Base-by-base conservation (phyloP, 2,329 filamentous ascomycete species). In the Alternaria atra region DNA sequence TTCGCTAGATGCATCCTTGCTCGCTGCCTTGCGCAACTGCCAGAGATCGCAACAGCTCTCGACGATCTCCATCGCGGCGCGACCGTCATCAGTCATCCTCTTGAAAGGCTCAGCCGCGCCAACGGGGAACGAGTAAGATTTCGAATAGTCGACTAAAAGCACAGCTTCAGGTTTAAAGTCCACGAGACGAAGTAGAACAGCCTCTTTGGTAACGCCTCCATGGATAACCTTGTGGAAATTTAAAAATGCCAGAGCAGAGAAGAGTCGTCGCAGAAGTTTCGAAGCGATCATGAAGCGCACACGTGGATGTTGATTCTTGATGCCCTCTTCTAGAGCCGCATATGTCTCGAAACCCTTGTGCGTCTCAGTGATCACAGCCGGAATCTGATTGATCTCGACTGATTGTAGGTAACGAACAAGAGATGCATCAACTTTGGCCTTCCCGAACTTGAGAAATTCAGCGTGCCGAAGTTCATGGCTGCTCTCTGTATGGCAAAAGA, bases 41-140 rank as follows among this genome's bases (percentile, higher is more conserved):
- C 65, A 71, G 15, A 71, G 58, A 40, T 68, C 61, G 32, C 66
- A 65, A 52, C 65, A 71, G n/a, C 55, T 50, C 30, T 63, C 65
- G 9, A 68, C 51, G 7, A 71, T 23, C n/a, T 61, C 52, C 61
- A 71, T 65, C 4, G 39, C 56, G 13, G 55, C 35, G 13, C 43
- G 39, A 2, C 52, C 52, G 15, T 71, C 68, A 7, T 52, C 40
- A 2, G 59, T 30, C 52, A 71, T 64, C 3, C 55, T 48, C 9
- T 63, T 52, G 2, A 54, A 13, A 4, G 65, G 63, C n/a, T 57
- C 32, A 9, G 29, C 34, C 12, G 53, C 46, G 3, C 55, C 65
- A 9, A 20, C 6, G 6, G 40, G 9, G 3, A 63, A 54, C 3
- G 44, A 20, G 7, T 46, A 44, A 6, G 61, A 56, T 3, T 43